Percentiles rank a stretch among this genome's conserved stretches.
Evolutionary conservation across 345 rosid genomes (phyloP).

Genomic region (Ceriops zippeliana): DNA sequence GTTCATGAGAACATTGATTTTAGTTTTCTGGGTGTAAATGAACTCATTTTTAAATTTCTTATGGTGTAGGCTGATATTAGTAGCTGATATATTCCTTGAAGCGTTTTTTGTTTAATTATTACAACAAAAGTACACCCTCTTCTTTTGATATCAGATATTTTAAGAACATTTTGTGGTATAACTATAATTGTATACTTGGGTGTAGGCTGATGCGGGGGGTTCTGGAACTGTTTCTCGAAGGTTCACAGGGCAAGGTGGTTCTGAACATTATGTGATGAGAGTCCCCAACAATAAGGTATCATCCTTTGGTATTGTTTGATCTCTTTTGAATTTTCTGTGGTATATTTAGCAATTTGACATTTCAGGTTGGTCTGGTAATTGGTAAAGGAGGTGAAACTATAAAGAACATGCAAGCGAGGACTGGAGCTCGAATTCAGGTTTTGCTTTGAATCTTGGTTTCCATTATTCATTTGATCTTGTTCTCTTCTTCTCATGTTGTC

Average conservation of each 20-base stretch:
- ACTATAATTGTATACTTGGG: background rate
- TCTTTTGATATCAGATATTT: too few relatives aligned
- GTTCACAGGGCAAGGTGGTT: conserved; percentile 67
- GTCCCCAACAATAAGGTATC: conserved; percentile 87
- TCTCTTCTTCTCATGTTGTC: background rate
- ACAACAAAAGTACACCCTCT: background rate
- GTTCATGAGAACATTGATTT: background rate
- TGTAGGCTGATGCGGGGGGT: conserved; percentile 91
- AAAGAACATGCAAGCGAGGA: conserved; percentile 88
- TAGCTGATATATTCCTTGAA: background rate
- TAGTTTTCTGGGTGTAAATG: background rate
- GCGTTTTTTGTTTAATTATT: background rate
- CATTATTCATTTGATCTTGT: background rate
- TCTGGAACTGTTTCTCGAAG: conserved; percentile 73
- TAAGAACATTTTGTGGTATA: too few relatives aligned
- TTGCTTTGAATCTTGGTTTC: conserved; percentile 2
- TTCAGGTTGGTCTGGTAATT: conserved; percentile 96
- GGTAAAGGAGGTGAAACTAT: conserved; percentile 99
- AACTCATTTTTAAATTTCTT: too few relatives aligned
- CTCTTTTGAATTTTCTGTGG: conserved; percentile 7
- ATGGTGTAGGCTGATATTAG: background rate
- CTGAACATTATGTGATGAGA: conserved; percentile 72
- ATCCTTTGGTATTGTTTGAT: conserved; percentile 5
- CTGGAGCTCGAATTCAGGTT: conserved; percentile 99
- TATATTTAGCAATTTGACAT: conserved; percentile 25